phyloP scores from a whole-genome alignment of 106 monocot genomes.

The Apostasia ramifera region DNA sequence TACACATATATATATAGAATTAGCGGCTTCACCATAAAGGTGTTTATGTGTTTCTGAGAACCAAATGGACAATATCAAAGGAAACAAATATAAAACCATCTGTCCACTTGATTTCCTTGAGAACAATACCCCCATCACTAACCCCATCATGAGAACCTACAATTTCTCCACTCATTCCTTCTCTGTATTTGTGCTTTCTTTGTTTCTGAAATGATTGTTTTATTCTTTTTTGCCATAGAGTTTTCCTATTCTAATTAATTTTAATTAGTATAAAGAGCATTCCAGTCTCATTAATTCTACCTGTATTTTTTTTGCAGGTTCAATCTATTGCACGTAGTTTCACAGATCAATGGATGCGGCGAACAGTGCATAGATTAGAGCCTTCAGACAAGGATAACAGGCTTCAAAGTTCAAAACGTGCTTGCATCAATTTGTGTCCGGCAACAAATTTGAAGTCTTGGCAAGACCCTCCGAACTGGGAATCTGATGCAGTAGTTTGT shows the following conservation, averaged over 20 bases:
- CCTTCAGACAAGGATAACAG: constrained; percentile 27
- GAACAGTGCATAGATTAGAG: constrained; percentile 25
- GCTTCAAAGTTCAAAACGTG: constrained; percentile 6
- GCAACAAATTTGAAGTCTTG: constrained; percentile 11
- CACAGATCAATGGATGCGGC: constrained; percentile 61
- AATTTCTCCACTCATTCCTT: too few species aligned
- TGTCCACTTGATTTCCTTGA: too few species aligned
- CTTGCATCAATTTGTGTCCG: constrained; percentile 12
- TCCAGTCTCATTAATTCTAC: not conserved
- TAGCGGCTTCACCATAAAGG: too few species aligned
- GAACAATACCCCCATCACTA: too few species aligned
- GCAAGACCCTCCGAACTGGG: constrained; percentile 21
- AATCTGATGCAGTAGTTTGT: constrained; percentile 25
- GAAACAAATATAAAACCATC: too few species aligned
- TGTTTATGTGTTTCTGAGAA: too few species aligned
- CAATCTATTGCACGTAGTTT: constrained; percentile 75
- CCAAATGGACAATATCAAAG: too few species aligned
- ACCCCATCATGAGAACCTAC: too few species aligned
- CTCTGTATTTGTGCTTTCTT: not conserved
- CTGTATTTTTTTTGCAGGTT: constrained; percentile 39
- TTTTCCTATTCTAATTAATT: too few species aligned
- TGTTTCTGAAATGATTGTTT: not conserved
- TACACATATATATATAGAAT: too few species aligned
- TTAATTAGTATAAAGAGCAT: not conserved
- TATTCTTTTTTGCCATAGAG: too few species aligned